Percentiles rank a stretch among this genome's conserved stretches.
phyloP scores from a whole-genome alignment of 164 flowering plant species.

The Stephania cephalantha region DNA sequence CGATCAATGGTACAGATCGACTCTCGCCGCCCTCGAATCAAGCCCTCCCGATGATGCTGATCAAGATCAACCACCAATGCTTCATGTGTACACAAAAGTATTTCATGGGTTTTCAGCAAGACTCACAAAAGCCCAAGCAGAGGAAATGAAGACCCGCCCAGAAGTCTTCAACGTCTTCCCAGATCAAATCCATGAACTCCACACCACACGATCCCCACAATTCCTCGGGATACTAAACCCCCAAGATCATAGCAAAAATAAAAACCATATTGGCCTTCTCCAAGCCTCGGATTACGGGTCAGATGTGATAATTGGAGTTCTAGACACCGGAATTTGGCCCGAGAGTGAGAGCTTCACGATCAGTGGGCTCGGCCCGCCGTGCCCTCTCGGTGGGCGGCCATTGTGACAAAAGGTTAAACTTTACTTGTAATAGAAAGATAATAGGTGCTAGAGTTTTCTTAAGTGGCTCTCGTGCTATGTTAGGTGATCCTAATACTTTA shows the following conservation, averaged over 20 bases:
- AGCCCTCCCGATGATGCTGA: background rate
- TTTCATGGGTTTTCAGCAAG: constrained; percentile 50
- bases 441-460: constrained; percentile 38
- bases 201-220: constrained; percentile 41
- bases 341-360: constrained; percentile 47
- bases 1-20: constrained; percentile 45
- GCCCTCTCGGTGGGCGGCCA: constrained; percentile 47
- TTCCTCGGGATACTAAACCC: constrained; percentile 31
- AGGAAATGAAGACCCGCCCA: constrained; percentile 16
- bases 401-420: constrained; percentile 31
- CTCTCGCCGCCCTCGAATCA: constrained; percentile 4
- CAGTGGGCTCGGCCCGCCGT: constrained; percentile 34
- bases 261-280: constrained; percentile 8
- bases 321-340: constrained; percentile 60
- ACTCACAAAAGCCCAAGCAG: constrained; percentile 28
- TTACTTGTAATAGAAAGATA: constrained; percentile 43
- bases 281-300: constrained; percentile 40
- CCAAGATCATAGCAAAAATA: background rate
- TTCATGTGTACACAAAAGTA: constrained; percentile 40
- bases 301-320: constrained; percentile 37
- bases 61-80: constrained; percentile 6
- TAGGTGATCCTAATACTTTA: background rate
- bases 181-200: constrained; percentile 30
- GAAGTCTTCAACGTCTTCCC: constrained; percentile 31
- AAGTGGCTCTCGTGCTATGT: background rate